Base-by-base conservation (phyloP, 2,329 filamentous ascomycete species). In the Colletotrichum phormii region DNA sequence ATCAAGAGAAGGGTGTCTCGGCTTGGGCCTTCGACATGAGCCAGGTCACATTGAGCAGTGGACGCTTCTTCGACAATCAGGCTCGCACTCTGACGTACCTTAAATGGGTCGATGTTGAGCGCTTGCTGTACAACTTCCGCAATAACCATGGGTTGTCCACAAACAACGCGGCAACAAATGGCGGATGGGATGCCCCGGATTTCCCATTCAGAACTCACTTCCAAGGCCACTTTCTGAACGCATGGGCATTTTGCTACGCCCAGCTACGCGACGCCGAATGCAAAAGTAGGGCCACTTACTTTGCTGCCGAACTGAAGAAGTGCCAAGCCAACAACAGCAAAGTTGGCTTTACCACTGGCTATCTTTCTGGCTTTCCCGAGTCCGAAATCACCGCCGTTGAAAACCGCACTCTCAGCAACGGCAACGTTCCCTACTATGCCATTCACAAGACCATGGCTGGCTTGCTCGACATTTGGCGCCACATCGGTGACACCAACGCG, bases 381-480 rank as follows among this genome's bases (percentile, higher is more conserved):
- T 86, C 85, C 0, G 87, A 89, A 15, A 85, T 89, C 55, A 77
- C 74, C 1, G 80, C 79, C 0, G 78, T 89, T 1, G 86, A 88
- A 67, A 77, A 78, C 0, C 78, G 86, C 0, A 86, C 80, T 0
- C 78, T 88, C 13, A 81, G 42, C 64, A 86, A 84, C 54, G 86
- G 86, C 33, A 88, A 88, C 59, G 87, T 89, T 0, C 86, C 86
- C 0, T 89, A 88, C 77, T 89, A 89, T 71, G 83, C 84, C 26
- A 81, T 89, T n/a, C 87, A 89, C 79, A 89, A 89, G 79, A 87
- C 85, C 1, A 82, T 89, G 76, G 84, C 85, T 1, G 87, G 87
- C 0, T 80, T 89, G 12, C 82, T 88, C 1, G 87, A 89, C 58
- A 84, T 86, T 3, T 88, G 86, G 81, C 82, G 83, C 5, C 78